These are phyloP conservation scores for Russula earlei DNA, from an alignment of 768 basidiomycete species.

Conservation along the genomic window DNA sequence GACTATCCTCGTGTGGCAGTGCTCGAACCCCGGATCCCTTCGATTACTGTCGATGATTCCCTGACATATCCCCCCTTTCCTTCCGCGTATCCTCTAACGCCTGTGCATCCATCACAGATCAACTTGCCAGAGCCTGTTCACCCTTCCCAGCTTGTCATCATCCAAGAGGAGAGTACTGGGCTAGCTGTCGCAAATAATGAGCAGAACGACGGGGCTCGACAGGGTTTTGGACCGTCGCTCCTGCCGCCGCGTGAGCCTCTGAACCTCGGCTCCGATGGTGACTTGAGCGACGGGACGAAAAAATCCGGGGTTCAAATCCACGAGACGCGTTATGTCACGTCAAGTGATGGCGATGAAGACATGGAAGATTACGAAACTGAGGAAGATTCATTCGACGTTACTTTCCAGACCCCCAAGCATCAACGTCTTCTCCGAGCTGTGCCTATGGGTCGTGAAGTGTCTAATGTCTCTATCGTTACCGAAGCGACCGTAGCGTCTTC, in stretches of 20 bases:
- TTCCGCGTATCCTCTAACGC: conserved; percentile 68
- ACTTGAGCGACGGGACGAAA: conserved; percentile 48
- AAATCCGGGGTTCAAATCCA: conserved; percentile 33
- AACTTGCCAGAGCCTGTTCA: conserved; percentile 19
- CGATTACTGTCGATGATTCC: conserved; percentile 42
- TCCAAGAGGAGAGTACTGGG: conserved; percentile 12
- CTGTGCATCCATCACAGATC: conserved; percentile 32
- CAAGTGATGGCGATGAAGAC: conserved; percentile 22
- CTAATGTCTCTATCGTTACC: conserved; percentile 16
- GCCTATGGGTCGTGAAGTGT: conserved; percentile 17
- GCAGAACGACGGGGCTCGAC: conserved; percentile 21
- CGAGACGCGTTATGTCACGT: conserved; percentile 15
- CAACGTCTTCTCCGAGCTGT: conserved; percentile 21
- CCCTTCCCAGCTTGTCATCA: conserved; percentile 8
- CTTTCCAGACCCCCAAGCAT: conserved; percentile 52
- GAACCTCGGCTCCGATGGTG: conserved; percentile 48
- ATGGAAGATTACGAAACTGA: conserved; percentile 33
- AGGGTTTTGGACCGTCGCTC: conserved; percentile 70
- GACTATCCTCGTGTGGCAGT: conserved; percentile 13
- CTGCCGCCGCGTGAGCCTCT: conserved; percentile 49
- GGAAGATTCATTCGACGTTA: conserved; percentile 58
- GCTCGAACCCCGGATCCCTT: conserved; percentile 5
- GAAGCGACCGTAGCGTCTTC: conserved; percentile 22
- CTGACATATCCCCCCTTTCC: conserved; percentile 65
- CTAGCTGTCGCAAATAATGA: conserved; percentile 31